Evolutionary conservation across 306 rosid species (phyloP).

Genomic region (Vachellia collinsii): DNA sequence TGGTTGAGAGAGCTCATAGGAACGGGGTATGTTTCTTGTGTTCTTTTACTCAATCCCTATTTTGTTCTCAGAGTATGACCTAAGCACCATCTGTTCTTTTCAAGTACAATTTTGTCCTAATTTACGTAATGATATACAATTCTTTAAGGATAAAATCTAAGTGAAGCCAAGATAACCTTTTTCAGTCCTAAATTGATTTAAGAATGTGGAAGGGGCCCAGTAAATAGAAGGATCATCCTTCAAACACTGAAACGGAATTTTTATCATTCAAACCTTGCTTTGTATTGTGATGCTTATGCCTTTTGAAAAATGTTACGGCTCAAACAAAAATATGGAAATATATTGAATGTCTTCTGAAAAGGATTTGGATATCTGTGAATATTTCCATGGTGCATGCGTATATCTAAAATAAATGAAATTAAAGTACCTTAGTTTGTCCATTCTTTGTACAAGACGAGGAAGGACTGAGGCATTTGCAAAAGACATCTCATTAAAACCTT

Average conservation of each 20-base stretch:
- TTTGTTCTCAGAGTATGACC: background rate
- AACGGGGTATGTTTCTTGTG: constrained; percentile 68
- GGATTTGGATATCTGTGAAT: background rate
- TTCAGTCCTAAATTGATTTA: background rate
- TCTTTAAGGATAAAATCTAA: background rate
- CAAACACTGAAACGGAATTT: background rate
- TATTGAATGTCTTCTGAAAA: background rate
- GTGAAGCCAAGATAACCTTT: background rate
- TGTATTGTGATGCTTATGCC: background rate
- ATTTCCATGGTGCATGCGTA: background rate
- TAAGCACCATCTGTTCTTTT: background rate
- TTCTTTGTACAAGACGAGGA: background rate
- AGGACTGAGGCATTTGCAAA: too few species aligned
- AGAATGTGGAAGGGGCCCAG: background rate
- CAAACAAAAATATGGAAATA: background rate
- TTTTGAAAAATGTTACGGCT: background rate
- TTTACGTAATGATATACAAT: background rate
- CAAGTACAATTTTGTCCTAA: background rate
- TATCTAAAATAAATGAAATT: background rate
- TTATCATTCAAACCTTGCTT: background rate
- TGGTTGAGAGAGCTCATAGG: constrained; percentile 82
- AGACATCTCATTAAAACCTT: background rate
- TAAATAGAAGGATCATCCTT: constrained; percentile 1
- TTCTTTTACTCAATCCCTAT: background rate
- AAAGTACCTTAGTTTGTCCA: background rate